Conservation (phyloP, 176 grass and related monocot species). For the Paspalum vaginatum region DNA sequence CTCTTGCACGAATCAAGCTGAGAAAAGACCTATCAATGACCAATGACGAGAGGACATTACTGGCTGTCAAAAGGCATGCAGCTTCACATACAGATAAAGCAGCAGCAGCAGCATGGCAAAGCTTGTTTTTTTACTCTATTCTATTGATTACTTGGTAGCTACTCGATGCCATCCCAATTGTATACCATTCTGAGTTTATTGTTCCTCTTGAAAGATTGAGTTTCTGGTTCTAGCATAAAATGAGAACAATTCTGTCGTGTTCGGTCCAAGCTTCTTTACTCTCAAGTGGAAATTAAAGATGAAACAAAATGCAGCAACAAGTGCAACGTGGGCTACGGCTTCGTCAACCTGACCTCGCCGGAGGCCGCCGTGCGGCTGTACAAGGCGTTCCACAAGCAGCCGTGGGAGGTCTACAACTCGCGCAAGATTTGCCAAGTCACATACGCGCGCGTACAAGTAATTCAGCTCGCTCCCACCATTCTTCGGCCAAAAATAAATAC, state of each 20-base stretch:
- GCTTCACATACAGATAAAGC: background rate
- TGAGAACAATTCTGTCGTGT: background rate
- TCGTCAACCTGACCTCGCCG: conserved; percentile 95
- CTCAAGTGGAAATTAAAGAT: background rate
- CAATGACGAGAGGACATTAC: conserved; percentile 53
- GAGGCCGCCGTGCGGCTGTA: conserved; percentile 85
- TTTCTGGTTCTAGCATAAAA: background rate
- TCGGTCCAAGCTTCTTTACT: background rate
- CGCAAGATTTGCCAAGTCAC: conserved; percentile 99
- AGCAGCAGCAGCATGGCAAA: background rate
- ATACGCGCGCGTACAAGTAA: conserved; percentile 93
- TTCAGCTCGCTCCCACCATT: background rate
- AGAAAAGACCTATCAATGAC: conserved; percentile 69
- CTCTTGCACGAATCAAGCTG: conserved; percentile 48
- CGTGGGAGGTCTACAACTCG: conserved; percentile 98
- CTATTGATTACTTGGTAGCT: too few relatives aligned
- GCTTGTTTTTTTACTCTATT: background rate
- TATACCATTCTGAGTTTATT: background rate
- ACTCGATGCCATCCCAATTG: background rate
- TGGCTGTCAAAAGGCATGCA: conserved; percentile 42
- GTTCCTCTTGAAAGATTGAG: background rate
- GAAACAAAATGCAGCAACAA: conserved; percentile 75
- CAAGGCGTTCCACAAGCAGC: conserved; percentile 93
- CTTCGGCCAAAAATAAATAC: background rate
- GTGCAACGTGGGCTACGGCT: conserved; percentile 98